Conservation (phyloP, 2,329 filamentous ascomycete species). For the Dryadomyces quercivorus region DNA sequence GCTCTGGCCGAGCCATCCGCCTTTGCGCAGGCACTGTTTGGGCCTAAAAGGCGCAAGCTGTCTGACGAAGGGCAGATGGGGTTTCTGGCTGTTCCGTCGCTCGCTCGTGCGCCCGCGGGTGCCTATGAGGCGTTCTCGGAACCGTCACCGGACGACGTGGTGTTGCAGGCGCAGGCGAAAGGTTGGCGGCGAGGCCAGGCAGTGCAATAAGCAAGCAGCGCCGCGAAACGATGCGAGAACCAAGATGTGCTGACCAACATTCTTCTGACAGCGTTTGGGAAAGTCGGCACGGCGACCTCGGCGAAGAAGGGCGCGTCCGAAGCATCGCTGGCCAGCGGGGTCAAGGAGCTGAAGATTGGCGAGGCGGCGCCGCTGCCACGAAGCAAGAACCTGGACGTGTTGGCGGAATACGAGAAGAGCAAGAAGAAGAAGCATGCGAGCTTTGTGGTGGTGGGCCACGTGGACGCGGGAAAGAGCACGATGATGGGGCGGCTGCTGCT, state of each 20-base stretch:
- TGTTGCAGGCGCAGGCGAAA: slow-evolving; percentile 79
- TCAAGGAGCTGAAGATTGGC: slow-evolving; percentile 28
- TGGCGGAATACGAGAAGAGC: slow-evolving; percentile 66
- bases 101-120: slow-evolving; percentile 31
- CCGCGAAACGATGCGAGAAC: neutral
- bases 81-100: slow-evolving; percentile 34
- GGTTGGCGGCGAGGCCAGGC: slow-evolving; percentile 53
- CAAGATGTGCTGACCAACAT: slow-evolving; percentile 14
- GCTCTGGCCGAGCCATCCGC: slow-evolving; percentile 34
- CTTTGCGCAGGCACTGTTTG: slow-evolving; percentile 44
- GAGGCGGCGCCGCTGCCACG: slow-evolving; percentile 42
- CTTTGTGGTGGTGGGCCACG: slow-evolving; percentile 91
- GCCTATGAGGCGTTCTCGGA: slow-evolving; percentile 54
- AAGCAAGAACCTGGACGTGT: slow-evolving; percentile 73
- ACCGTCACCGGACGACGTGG: slow-evolving; percentile 85
- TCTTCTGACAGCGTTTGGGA: slow-evolving; percentile 37
- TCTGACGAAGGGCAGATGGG: slow-evolving; percentile 17
- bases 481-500: slow-evolving; percentile 90
- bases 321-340: slow-evolving; percentile 19
- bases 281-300: slow-evolving; percentile 19
- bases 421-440: slow-evolving; percentile 70
- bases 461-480: slow-evolving; percentile 95
- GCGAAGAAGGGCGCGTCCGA: slow-evolving; percentile 29
- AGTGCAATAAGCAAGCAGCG: slow-evolving; percentile 23
- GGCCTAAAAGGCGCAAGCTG: slow-evolving; percentile 18